Percentiles rank a stretch among this genome's conserved stretches.
Conservation (phyloP, 2,329 filamentous ascomycete genomes). For the Cladophialophora yegresii region DNA sequence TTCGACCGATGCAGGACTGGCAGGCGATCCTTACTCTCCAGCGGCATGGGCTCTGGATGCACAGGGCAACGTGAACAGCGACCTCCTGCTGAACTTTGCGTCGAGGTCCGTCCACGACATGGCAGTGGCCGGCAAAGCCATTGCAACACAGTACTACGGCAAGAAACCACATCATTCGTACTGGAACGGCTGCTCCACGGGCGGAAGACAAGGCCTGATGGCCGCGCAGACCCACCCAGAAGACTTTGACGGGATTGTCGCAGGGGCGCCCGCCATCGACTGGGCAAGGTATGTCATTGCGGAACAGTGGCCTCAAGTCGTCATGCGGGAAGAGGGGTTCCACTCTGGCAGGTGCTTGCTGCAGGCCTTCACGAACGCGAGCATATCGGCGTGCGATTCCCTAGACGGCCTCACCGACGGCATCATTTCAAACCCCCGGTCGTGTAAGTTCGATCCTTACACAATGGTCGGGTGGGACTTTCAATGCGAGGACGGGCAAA, state of each 20-base stretch:
- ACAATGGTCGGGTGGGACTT: conserved; percentile 9
- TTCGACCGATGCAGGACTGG: conserved; percentile 32
- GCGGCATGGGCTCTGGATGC: conserved; percentile 16
- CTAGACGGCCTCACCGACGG: conserved; percentile 38
- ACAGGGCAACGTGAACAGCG: conserved; percentile 41
- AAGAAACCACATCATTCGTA: conserved; percentile 42
- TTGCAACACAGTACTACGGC: conserved; percentile 25
- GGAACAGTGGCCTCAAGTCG: conserved; percentile 4
- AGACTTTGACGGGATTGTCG: conserved; percentile 10
- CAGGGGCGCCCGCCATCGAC: conserved; percentile 7
- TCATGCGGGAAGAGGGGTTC: conserved; percentile 8
- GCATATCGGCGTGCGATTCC: conserved; percentile 39
- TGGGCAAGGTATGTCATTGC: neutral
- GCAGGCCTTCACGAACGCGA: conserved; percentile 41
- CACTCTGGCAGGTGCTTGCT: conserved; percentile 40
- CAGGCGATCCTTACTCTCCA: neutral
- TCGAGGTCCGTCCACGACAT: conserved; percentile 41
- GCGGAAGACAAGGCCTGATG: conserved; percentile 61
- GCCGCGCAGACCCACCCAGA: conserved; percentile 40
- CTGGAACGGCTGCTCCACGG: conserved; percentile 61
- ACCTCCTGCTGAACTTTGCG: conserved; percentile 42
- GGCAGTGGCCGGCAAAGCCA: conserved; percentile 37
- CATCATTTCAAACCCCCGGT: conserved; percentile 31
- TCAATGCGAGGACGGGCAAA: neutral
- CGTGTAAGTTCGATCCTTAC: conserved; percentile 27